Evolutionary conservation across 1,139 yeast genomes (phyloP).

Genomic region (Hyphopichia wangnamkhiaoensis): DNA sequence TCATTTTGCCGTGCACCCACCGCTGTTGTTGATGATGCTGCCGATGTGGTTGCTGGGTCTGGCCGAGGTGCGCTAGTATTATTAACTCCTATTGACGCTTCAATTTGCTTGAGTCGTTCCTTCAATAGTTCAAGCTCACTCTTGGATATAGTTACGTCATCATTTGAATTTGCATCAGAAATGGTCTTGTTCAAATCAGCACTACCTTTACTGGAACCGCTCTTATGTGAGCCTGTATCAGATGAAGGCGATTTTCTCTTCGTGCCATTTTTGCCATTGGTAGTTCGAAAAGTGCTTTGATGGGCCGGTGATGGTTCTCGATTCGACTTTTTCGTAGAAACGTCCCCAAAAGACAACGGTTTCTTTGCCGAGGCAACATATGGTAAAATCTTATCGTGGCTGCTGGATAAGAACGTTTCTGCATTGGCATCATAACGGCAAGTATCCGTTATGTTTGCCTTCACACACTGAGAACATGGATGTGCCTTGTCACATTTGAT

Average conservation of each 20-base stretch:
- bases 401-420: slow-evolving; percentile 1
- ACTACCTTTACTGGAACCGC: no score
- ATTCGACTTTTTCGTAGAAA: neutral
- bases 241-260: no score
- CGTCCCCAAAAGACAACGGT: slow-evolving; percentile 18
- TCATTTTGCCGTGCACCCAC: no score
- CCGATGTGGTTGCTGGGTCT: no score
- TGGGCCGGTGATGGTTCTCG: no score
- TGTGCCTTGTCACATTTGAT: slow-evolving; percentile 37
- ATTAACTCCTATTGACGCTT: slow-evolving; percentile 8
- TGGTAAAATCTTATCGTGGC: slow-evolving; percentile 13
- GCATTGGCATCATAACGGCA: slow-evolving; percentile 29
- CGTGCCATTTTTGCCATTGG: no score
- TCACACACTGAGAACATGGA: slow-evolving; percentile 41
- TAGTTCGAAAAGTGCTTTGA: no score
- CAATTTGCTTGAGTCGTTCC: slow-evolving; percentile 25
- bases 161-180: no score
- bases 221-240: no score
- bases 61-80: no score
- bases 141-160: slow-evolving; percentile 15
- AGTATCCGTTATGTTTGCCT: slow-evolving; percentile 18
- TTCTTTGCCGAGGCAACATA: slow-evolving; percentile 27
- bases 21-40: no score
- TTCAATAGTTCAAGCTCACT: slow-evolving; percentile 27
- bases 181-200: no score